These are phyloP conservation scores for Ophiostoma sp. DNA, from an alignment of 2,329 filamentous ascomycete species.

Conservation along the genomic window DNA sequence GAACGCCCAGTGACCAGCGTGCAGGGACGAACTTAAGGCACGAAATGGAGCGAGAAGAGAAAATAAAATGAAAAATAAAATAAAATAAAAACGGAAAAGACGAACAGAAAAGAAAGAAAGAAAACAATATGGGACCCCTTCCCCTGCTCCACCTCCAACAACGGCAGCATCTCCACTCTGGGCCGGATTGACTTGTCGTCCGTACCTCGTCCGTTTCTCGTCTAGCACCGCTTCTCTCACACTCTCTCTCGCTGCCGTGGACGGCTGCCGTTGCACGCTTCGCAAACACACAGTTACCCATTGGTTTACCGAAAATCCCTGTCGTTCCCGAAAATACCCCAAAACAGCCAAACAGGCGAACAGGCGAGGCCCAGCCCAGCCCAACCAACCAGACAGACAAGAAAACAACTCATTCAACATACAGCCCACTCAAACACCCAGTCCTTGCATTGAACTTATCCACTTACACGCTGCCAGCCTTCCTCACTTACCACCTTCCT, in stretches of 20 bases:
- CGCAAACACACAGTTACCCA: constrained; percentile 1
- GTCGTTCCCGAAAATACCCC: constrained; percentile 16
- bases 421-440: neutral
- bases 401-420: neutral
- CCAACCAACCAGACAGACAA: neutral
- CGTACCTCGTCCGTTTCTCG: neutral
- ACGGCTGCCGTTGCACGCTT: constrained; percentile 13
- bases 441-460: neutral
- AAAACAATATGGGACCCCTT: neutral
- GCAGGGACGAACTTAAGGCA: neutral
- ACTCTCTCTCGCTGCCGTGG: neutral
- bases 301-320: constrained; percentile 21
- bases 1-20: neutral
- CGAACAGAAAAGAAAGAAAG: neutral
- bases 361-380: neutral
- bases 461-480: constrained; percentile 19
- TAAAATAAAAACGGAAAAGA: neutral
- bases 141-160: neutral
- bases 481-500: neutral
- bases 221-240: neutral
- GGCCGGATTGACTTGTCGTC: neutral
- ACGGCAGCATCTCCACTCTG: neutral
- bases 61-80: too few relatives aligned
- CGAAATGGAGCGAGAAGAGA: neutral
- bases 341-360: neutral